phyloP scores from a whole-genome alignment of 2,329 filamentous ascomycete genomes.

The Sporothrix variecibatus region DNA sequence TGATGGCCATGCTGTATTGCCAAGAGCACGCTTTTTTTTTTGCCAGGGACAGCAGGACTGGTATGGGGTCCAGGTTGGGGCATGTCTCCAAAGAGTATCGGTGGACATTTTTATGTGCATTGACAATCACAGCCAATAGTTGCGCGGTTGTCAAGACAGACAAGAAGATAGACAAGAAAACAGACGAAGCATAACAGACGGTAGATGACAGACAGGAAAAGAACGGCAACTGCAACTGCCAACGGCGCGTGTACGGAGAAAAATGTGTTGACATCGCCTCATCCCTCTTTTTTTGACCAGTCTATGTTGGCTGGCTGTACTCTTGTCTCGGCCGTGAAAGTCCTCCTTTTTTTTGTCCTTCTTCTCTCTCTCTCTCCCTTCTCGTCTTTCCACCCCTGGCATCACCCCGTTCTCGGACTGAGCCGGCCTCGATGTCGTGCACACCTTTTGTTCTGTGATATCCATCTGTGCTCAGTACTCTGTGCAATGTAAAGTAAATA shows the following conservation, averaged over 20 bases:
- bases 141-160: background rate
- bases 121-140: background rate
- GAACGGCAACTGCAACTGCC: background rate
- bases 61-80: background rate
- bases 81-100: background rate
- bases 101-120: background rate
- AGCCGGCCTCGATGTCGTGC: background rate
- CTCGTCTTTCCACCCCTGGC: background rate
- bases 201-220: background rate
- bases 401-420: background rate
- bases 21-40: slow-evolving; percentile 18
- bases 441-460: background rate
- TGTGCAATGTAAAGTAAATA: background rate
- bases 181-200: background rate
- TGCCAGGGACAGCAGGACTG: background rate
- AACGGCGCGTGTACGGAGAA: background rate
- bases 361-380: background rate
- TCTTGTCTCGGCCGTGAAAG: background rate
- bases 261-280: background rate
- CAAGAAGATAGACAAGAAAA: background rate
- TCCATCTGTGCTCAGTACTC: background rate
- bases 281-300: background rate
- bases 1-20: background rate
- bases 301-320: too few species aligned
- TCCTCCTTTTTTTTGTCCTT: background rate